Evolutionary conservation across 225 moss, liverwort and hornwort genomes (phyloP).

Genomic region (Ulota crispa): DNA sequence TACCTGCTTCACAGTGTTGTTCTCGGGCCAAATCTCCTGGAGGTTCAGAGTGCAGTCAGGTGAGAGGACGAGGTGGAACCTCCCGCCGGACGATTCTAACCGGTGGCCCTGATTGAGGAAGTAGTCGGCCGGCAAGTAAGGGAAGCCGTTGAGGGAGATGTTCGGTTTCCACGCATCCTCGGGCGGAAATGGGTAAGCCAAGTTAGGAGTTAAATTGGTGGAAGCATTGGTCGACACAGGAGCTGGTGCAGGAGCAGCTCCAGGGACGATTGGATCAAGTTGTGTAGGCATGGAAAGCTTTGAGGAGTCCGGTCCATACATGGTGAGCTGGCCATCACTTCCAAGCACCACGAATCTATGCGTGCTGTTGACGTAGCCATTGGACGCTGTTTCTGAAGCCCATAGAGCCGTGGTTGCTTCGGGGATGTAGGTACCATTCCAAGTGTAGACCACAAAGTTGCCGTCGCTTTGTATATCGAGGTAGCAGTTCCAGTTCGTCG

Average conservation of each 20-base stretch:
- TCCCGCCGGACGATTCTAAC: not conserved
- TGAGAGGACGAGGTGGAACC: not conserved
- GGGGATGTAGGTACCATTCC: not conserved
- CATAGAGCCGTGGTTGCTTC: not conserved
- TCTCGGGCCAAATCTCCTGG: not conserved
- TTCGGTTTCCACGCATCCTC: conserved; percentile 7
- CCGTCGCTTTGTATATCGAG: not conserved
- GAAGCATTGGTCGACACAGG: too few species aligned
- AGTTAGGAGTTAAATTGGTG: not conserved
- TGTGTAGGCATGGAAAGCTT: not conserved
- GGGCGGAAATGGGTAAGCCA: not conserved
- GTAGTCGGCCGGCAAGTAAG: conserved; percentile 9
- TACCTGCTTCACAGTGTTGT: conserved; percentile 13
- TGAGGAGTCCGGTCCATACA: not conserved
- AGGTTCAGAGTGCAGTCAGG: not conserved
- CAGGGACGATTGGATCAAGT: not conserved
- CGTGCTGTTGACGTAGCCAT: not conserved
- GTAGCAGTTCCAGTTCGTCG: conserved; percentile 8
- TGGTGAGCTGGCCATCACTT: not conserved
- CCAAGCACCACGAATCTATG: not conserved
- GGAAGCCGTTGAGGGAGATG: not conserved
- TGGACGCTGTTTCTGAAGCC: not conserved
- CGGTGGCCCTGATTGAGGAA: not conserved
- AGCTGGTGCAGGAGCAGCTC: too few species aligned
- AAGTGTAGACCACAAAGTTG: conserved; percentile 15